Conservation (phyloP, 2,329 filamentous ascomycete species). For the Neopestalotiopsis sp. region DNA sequence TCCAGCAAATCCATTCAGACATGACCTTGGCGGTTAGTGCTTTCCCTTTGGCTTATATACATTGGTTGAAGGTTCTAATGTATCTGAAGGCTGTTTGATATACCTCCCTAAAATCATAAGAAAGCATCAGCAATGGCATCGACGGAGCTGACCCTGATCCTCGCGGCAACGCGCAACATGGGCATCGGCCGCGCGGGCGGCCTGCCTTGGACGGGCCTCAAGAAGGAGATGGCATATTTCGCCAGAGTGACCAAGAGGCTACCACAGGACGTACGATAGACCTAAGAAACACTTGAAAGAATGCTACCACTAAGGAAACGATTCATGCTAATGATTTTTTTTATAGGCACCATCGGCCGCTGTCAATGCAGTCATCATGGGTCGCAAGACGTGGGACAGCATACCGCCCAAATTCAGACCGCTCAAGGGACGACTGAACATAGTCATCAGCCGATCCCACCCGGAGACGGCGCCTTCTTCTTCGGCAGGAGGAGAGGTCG, state of each 20-base stretch:
- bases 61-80: neutral
- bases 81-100: neutral
- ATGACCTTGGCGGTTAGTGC: too few relatives aligned
- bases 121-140: constrained; percentile 29
- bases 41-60: neutral
- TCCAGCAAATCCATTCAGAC: neutral
- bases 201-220: constrained; percentile 88
- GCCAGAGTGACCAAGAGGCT: constrained; percentile 82
- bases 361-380: constrained; percentile 89
- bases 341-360: constrained; percentile 37
- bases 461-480: constrained; percentile 20
- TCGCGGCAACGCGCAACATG: constrained; percentile 88
- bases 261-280: constrained; percentile 42
- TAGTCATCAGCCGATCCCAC: constrained; percentile 72
- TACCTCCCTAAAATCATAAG: neutral
- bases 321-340: neutral
- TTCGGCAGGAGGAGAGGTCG: too few relatives aligned
- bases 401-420: constrained; percentile 82
- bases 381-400: constrained; percentile 94
- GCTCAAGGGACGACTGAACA: constrained; percentile 78
- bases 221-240: constrained; percentile 94
- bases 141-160: constrained; percentile 82
- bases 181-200: constrained; percentile 82
- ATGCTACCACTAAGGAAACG: neutral
- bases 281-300: too few relatives aligned